Percentiles rank a stretch among this genome's conserved stretches.
phyloP scores from a whole-genome alignment of 352 stramenopile genomes.

The Phytophthora parvispora region DNA sequence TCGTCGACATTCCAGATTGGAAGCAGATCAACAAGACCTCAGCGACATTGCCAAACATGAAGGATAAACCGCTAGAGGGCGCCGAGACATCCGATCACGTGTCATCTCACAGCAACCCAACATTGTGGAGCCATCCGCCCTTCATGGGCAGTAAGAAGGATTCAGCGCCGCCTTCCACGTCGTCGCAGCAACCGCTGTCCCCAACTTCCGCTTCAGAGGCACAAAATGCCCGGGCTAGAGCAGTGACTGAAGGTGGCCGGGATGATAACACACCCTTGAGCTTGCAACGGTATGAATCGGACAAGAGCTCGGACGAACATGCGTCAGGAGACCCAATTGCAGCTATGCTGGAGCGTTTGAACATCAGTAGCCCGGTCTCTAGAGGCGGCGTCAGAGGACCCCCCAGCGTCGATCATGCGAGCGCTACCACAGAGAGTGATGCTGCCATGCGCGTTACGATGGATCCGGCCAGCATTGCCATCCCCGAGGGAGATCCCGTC shows the following conservation, averaged over 20 bases:
- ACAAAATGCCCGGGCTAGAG: slow-evolving; percentile 19
- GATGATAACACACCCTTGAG: slow-evolving; percentile 11
- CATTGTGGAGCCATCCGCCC: slow-evolving; percentile 71
- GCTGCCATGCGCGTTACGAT: slow-evolving; percentile 28
- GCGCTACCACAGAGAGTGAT: slow-evolving; percentile 35
- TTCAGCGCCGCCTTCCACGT: slow-evolving; percentile 23
- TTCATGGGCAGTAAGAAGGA: slow-evolving; percentile 57
- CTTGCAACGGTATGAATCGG: slow-evolving; percentile 36
- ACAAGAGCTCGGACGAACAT: slow-evolving; percentile 32
- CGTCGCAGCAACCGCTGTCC: slow-evolving; percentile 36
- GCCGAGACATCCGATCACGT: slow-evolving; percentile 39
- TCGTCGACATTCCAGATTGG: slow-evolving; percentile 66
- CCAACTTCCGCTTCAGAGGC: slow-evolving; percentile 23
- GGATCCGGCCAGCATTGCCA: slow-evolving; percentile 53
- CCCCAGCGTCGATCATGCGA: slow-evolving; percentile 30
- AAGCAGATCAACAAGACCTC: slow-evolving; percentile 70
- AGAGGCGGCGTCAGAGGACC: slow-evolving; percentile 20
- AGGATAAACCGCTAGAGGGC: slow-evolving; percentile 43
- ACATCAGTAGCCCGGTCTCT: slow-evolving; percentile 42
- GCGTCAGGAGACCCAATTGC: slow-evolving; percentile 41
- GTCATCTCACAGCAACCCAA: slow-evolving; percentile 68
- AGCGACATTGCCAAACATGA: slow-evolving; percentile 62
- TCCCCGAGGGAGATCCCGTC: slow-evolving; percentile 83
- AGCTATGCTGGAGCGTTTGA: slow-evolving; percentile 46
- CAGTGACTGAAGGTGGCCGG: slow-evolving; percentile 22